Base-by-base conservation (phyloP, 345 rosid species). In the Pugionium dolabratum region DNA sequence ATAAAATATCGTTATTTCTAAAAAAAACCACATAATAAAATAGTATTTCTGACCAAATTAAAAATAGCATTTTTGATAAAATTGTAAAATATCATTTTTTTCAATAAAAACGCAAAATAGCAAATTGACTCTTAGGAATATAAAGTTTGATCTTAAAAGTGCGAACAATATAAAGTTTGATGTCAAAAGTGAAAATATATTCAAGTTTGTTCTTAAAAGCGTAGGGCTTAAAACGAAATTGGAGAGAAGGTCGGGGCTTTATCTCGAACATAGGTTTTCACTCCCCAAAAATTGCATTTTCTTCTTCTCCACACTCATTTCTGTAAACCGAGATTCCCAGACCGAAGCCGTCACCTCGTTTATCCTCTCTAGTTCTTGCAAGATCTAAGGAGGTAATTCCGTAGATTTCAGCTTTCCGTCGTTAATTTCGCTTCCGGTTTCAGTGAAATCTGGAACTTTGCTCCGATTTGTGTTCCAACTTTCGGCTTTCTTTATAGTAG, bases 321-420 rank as follows among this genome's bases (percentile, higher is more conserved):
- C 65, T 64, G 64, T 64, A 10, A 56, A 70, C 33, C 36, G 5
- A 34, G 33, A 18, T 18, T 18, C 18, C 18, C 18, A 64, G 65
- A 43, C 55, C 62, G 59, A 70, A 46, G 34, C 45, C 47, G 56
- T 66, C 32, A 30, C 42, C 62, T 59, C 31, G 9, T 4, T n/a
- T 36, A 9, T 47, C 43, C 40, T 48, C 51, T 56, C 39, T 26
- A 31, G 2, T 39, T 28, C 44, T 39, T 4, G 5, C 64, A 18
- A 63, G 39, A 49, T 55, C 62, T n/a, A 0, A n/a, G 10, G 44
- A 54, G 68, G 68, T 67, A 73, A 60, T 6, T 8, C 39, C 45
- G 0, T 39, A 32, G 9, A 45, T 37, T 36, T 66, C 32, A 46
- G 9, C 60, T 45, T 54, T n/a, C 33, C 37, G 0, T 59, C 27